Conservation (phyloP, 208 protist genomes). For the Acanthamoeba lenticulata region DNA sequence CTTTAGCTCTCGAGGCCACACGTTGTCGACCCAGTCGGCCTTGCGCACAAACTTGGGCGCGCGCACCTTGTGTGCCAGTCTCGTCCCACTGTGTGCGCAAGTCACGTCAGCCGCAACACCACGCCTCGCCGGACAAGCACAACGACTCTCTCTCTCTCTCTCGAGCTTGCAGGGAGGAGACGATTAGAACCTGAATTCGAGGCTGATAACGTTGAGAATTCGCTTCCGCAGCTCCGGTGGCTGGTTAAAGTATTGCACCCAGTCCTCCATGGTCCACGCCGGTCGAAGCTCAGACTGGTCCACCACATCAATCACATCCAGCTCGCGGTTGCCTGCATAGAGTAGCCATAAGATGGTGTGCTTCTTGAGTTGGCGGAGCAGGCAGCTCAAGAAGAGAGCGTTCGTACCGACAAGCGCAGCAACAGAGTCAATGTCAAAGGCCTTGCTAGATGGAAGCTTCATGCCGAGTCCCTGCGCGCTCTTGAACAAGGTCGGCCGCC, state of each 20-base stretch:
- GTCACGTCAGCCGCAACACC: not conserved
- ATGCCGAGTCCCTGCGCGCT: not conserved
- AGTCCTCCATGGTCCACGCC: conserved; percentile 64
- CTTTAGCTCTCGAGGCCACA: conserved; percentile 66
- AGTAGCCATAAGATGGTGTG: not conserved
- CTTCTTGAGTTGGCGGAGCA: not conserved
- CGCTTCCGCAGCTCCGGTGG: conserved; percentile 24
- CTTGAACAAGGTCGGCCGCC: not conserved
- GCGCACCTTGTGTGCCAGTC: conserved; percentile 50
- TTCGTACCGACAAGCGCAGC: conserved; percentile 13
- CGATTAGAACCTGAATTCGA: conserved; percentile 78
- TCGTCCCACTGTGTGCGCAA: not conserved
- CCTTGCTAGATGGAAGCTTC: not conserved
- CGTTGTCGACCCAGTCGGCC: conserved; percentile 73
- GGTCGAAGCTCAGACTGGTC: conserved; percentile 51
- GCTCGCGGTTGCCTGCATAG: conserved; percentile 13
- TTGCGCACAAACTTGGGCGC: conserved; percentile 70
- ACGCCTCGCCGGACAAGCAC: not conserved
- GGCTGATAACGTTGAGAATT: conserved; percentile 76
- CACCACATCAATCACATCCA: conserved; percentile 72
- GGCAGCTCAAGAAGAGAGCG: not conserved
- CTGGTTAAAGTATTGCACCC: conserved; percentile 69
- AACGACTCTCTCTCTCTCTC: too few relatives aligned
- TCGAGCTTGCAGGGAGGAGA: too few relatives aligned
- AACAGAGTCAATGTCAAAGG: conserved; percentile 23